Base-by-base conservation (phyloP, 2,329 filamentous ascomycete species). In the Conoideocrella luteorostrata region DNA sequence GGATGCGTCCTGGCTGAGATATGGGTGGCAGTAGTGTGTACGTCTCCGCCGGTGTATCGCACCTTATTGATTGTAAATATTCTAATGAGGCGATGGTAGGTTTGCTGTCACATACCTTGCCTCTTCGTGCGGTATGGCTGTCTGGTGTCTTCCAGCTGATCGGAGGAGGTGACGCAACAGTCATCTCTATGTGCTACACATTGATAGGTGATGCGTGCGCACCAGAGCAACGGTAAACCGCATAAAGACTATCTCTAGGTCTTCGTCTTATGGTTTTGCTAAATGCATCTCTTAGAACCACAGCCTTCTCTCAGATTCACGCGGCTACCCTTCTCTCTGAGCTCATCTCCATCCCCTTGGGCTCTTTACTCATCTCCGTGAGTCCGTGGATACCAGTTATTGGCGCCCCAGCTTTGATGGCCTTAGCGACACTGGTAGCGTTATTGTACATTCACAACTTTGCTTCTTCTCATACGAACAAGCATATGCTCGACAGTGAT, bases 301-400 rank as follows among this genome's bases (percentile, higher is more conserved):
- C 48, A 5, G 50, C 48, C 4, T 53, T 53, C 33, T 47, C 46
- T 2, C 39, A 47, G 7, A 29, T 53, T 10, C 46, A 47, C 24
- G 17, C 47, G 1, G 28, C 44, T n/a, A 26, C 17, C 3, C 20
- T 53, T 12, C 11, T 50, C 4, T 41, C 45, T 11, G 45, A 48
- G 24, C 26, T 52, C 18, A 11, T 52, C 3, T 49, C 49, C 41
- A 41, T 50, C 6, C 50, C 50, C 11, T 4, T 49, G 18, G 51
- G 51, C 7, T 48, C 39, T 7, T 33, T 36, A 1, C n/a, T 54
- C 33, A 46, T 47, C 12, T n/a, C 39, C 1, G 18, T 47, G 3
- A 45, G 46, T n/a, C 38, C 48, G 1, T 53, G 51, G 51, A 40
- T 50, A 4, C 50, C 51, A n/a, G 47, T 50, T 41, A 41, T 43